Evolutionary conservation across 139 green algal genomes (phyloP), one percentile per base, ranked within the genome.

Genomic region (Chlamydomonas sp.): DNA sequence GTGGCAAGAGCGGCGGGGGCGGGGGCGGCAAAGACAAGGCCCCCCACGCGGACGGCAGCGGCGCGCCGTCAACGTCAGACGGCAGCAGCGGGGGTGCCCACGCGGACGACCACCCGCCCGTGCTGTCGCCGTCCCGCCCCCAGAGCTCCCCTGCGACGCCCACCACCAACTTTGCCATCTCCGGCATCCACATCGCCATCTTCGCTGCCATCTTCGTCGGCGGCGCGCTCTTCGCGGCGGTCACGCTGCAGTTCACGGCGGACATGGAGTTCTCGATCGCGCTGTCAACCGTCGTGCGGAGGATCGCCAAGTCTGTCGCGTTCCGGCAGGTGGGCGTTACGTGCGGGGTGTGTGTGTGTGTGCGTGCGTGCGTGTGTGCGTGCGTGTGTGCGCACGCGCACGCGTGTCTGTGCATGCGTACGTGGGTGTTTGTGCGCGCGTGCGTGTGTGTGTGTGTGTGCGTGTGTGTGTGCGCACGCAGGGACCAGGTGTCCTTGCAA

Each of bases 251-350:
- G 67, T 76, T 85, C 58, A 88, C 79, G 3, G 63, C 68, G 30
- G 82, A 79, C 50, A 69, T 88, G 72, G 75, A 79, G 20, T 88
- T 82, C 39, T 48, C 49, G 1, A 48, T 66, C 26, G 73, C 77
- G 0, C 26, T 76, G 1, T 36, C 58, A 2, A 81, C 73, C 1
- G 81, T 91, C 0, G 57, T 84, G n/a, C 66, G 76, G 33, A 77
- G 89, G 2, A 72, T 91, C 33, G 59, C 81, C 5, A 89, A 88
- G 64, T 88, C 81, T n/a, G 81, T 87, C 2, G 87, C 87, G 2
- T 79, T 93, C 65, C 72, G 83, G 39, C 86, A 91, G n/a, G 73
- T n/a, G n/a, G n/a, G n/a, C n/a, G n/a, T n/a, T n/a, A n/a, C n/a
- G n/a, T n/a, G n/a, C n/a, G n/a, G n/a, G n/a, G n/a, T n/a, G n/a